Evolutionary conservation across 1,139 yeast species (phyloP).

Genomic region (Sugiyamaella neomexicana): DNA sequence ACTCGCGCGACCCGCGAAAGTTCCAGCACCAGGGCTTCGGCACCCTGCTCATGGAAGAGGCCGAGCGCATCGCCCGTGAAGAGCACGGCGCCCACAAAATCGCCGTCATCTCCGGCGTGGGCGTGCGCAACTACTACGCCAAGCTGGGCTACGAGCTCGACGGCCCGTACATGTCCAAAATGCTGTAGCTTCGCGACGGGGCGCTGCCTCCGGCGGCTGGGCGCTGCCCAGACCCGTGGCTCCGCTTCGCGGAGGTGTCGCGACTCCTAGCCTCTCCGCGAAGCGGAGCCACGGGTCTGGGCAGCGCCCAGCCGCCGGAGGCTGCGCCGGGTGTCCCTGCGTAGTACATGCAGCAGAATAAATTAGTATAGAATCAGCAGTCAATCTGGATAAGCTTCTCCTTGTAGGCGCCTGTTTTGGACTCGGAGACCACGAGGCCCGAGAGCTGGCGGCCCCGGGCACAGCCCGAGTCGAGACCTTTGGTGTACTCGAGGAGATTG

Average conservation of each 20-base stretch:
- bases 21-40: constrained; percentile 99
- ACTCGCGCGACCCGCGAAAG: constrained; percentile 95
- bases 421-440: constrained; percentile 54
- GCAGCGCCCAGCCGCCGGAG: constrained; percentile 1
- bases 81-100: constrained; percentile 93
- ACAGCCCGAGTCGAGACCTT: constrained; percentile 84
- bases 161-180: constrained; percentile 95
- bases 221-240: neutral
- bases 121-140: constrained; percentile 93
- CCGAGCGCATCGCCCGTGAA: constrained; percentile 90
- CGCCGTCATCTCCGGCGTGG: constrained; percentile 95
- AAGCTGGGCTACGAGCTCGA: constrained; percentile 88
- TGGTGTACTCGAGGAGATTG: constrained; percentile 60
- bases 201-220: neutral
- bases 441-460: constrained; percentile 69
- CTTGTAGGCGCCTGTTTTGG: constrained; percentile 34
- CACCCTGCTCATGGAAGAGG: constrained; percentile 95
- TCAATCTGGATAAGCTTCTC: constrained; percentile 38
- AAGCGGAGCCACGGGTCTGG: constrained; percentile 3
- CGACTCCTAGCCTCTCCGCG: neutral
- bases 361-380: constrained; percentile 28
- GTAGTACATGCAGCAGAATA: constrained; percentile 1
- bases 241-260: neutral
- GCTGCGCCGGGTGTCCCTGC: neutral
- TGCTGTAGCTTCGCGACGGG: constrained; percentile 29